These are phyloP conservation scores for Populus hybrid DNA, from an alignment of 441 rosid genomes.

Conservation along the genomic window DNA sequence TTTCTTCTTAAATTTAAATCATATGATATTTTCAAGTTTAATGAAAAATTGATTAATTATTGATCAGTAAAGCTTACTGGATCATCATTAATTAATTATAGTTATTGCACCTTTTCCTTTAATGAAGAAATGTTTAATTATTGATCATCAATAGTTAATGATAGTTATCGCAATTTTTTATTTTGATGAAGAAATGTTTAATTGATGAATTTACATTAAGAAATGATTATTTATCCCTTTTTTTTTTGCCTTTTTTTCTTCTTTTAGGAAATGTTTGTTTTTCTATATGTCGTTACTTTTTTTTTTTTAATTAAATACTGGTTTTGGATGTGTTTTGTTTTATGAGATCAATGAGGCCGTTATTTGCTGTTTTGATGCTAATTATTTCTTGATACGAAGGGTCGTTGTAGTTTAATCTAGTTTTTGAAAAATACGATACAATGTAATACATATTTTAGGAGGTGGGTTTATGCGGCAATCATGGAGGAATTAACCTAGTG, in stretches of 20 bases:
- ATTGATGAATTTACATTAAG: too few relatives aligned
- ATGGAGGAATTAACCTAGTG: too few relatives aligned
- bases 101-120: neutral
- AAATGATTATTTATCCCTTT: too few relatives aligned
- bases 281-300: neutral
- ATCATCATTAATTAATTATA: conserved; percentile 8
- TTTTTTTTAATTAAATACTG: neutral
- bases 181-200: too few relatives aligned
- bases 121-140: neutral
- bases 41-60: neutral
- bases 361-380: neutral
- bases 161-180: too few relatives aligned
- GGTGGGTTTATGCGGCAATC: too few relatives aligned
- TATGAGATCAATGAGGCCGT: conserved; percentile 13
- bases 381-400: neutral
- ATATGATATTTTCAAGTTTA: neutral
- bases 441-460: too few relatives aligned
- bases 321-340: neutral
- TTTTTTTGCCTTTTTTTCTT: too few relatives aligned
- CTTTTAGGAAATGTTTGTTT: neutral
- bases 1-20: conserved; percentile 6
- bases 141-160: too few relatives aligned
- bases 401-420: too few relatives aligned
- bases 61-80: neutral
- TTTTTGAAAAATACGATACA: too few relatives aligned